Evolutionary conservation across 176 grass and related monocot species (phyloP).

Genomic region (Ensete ventricosum): DNA sequence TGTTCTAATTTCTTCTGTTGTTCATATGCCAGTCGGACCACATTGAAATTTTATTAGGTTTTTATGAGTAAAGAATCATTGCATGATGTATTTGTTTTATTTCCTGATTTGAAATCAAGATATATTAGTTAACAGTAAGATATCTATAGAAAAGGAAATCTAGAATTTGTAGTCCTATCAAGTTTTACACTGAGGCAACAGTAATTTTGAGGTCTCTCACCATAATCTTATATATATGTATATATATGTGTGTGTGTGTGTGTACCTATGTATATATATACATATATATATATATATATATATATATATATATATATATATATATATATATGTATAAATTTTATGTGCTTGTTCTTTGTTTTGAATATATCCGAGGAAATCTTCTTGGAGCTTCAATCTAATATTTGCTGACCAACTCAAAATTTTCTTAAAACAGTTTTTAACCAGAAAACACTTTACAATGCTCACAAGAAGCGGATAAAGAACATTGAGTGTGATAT

Average conservation of each 20-base stretch:
- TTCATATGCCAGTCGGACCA: not conserved
- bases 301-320: no score
- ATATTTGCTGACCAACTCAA: not conserved
- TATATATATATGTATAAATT: no score
- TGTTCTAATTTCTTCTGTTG: not conserved
- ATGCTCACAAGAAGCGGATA: constrained; percentile 86
- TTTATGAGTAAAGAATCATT: not conserved
- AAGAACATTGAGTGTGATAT: constrained; percentile 77
- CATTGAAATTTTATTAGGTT: not conserved
- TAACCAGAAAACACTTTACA: constrained; percentile 91
- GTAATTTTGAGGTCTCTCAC: not conserved
- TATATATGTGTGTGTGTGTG: no score
- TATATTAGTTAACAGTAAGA: not conserved
- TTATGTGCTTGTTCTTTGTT: no score
- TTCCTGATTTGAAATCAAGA: not conserved
- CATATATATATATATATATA: no score
- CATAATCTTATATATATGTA: not conserved
- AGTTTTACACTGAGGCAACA: not conserved
- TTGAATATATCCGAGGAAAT: not conserved
- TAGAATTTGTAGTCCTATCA: not conserved
- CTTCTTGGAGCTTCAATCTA: not conserved
- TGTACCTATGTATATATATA: no score
- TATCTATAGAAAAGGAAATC: not conserved
- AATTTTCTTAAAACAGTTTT: constrained; percentile 41
- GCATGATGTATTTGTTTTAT: not conserved